Evolutionary conservation across 1,284 basidiomycete species (phyloP), one percentile per base, ranked within the genome.

Genomic region (Boletus mariae): DNA sequence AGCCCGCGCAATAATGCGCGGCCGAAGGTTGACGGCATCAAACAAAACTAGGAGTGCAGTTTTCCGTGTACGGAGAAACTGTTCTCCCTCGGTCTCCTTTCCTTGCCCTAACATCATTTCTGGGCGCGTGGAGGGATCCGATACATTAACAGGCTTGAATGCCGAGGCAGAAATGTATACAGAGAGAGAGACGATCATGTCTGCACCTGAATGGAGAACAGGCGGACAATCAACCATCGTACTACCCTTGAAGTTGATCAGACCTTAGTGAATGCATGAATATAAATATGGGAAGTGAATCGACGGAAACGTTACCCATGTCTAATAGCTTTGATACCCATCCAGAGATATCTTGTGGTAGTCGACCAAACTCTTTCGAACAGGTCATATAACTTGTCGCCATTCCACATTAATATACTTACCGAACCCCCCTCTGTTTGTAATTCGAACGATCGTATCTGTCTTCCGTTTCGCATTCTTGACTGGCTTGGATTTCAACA

Each of bases 271-370:
- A 13, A 40, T 31, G 11, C 46, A 40, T 56, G 15, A 52, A 49
- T 34, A 47, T 23, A 26, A 45, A n/a, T 41, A 25, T 7, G 15
- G 29, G 28, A 40, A 32, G 52, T 17, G 12, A 6, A 7, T 4
- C 15, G 44, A 44, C 23, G 41, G 12, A 17, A 42, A 5, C 61
- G 73, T 44, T 57, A 86, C 85, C 79, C 45, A 84, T 73, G 59
- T 92, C 90, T n/a, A 92, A 70, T 10, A 92, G 71, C 57, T 78
- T 83, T 25, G 84, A 80, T 10, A 88, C 76, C 88, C 87, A 92
- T 55, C 75, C 74, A 8, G 87, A 80, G 25, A 80, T 72, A 41
- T 87, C 82, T 53, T 82, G 82, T 0, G 86, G 83, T 25, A 92
- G 68, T 32, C 89, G 78, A 11, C 85, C 89, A 59, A 90, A 86